Evolutionary conservation across 83 land plant species (phyloP), one percentile per base, ranked within the genome.

Genomic region (Diphasiastrum complanatum): DNA sequence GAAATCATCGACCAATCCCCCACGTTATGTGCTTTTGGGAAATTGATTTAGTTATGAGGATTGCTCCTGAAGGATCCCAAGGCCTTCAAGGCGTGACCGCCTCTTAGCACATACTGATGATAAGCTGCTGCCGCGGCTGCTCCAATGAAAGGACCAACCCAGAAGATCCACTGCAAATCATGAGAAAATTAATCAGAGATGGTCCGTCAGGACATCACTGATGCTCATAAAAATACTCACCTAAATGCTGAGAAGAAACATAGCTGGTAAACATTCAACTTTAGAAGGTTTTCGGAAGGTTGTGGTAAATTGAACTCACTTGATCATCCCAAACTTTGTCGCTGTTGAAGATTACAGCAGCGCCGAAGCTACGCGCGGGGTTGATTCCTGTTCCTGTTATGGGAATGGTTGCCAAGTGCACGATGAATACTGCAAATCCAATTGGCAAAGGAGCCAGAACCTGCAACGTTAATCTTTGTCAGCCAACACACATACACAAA

Each of bases 81-180:
- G 28, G 79, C 79, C 45, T 80, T 83, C 30, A 69, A 54, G 16
- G 74, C 83, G n/a, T n/a, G n/a, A 4, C 66, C 81, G 10, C 81
- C 87, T 61, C 87, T 52, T 65, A 83, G 63, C 19, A 83, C 71
- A 47, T 70, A 77, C 41, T 83, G 81, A 67, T 83, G 81, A 64
- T 80, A 83, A 20, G 74, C 70, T 0, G 87, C 81, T 10, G 87
- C 87, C 1, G 69, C 67, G 1, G 79, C 69, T 14, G 89, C 89
- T 72, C 89, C 89, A 26, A 82, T 65, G 22, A 82, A 62, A 0
- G 89, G 89, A 10, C 89, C 89, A 8, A 82, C 86, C 86, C 89
- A 85, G 79, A 85, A 82, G 16, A 84, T 84, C 88, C 88, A 84
- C 88, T 84, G 76, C 59, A 43, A 8, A 22, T 48, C 18, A 35